Evolutionary conservation across 1,284 basidiomycete species (phyloP).

Genomic region (Fistulina hepatica): DNA sequence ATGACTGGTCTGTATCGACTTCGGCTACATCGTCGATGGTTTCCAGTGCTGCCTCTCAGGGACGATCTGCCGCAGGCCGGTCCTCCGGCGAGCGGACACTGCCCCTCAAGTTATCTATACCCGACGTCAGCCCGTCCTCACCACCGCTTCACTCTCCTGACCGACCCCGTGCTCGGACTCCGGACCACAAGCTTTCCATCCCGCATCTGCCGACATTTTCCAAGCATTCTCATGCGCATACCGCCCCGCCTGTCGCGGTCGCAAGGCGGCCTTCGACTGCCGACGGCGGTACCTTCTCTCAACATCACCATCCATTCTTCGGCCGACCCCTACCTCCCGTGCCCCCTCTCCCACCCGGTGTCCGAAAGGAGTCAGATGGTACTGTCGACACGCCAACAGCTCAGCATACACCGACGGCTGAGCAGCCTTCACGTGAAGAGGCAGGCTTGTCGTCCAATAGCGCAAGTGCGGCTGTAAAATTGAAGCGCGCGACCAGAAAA

Average conservation of each 20-base stretch:
- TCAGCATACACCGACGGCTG: constrained; percentile 17
- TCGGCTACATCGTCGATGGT: too few relatives aligned
- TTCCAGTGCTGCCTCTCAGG: too few relatives aligned
- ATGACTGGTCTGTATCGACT: too few relatives aligned
- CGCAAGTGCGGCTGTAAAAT: constrained; percentile 16
- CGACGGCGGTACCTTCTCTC: constrained; percentile 4
- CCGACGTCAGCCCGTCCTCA: constrained; percentile 6
- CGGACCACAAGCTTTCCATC: constrained; percentile 13
- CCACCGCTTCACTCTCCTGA: constrained; percentile 3
- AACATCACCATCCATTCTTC: constrained; percentile 3
- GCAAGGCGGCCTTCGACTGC: constrained; percentile 12
- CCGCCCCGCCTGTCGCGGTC: constrained; percentile 7
- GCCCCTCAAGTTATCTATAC: constrained; percentile 4
- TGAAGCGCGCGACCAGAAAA: constrained; percentile 48
- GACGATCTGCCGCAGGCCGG: too few relatives aligned
- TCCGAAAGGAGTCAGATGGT: constrained; percentile 8
- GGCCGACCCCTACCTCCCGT: constrained; percentile 15
- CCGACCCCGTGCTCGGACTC: constrained; percentile 2
- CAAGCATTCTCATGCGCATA: constrained; percentile 9
- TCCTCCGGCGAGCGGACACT: not conserved
- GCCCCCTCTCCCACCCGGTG: constrained; percentile 14
- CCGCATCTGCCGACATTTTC: constrained; percentile 8
- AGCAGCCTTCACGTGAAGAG: constrained; percentile 20
- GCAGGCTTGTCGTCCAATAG: constrained; percentile 17
- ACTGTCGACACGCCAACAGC: constrained; percentile 5